phyloP scores from a whole-genome alignment of 768 basidiomycete genomes.

The Solioccasus polychromus region DNA sequence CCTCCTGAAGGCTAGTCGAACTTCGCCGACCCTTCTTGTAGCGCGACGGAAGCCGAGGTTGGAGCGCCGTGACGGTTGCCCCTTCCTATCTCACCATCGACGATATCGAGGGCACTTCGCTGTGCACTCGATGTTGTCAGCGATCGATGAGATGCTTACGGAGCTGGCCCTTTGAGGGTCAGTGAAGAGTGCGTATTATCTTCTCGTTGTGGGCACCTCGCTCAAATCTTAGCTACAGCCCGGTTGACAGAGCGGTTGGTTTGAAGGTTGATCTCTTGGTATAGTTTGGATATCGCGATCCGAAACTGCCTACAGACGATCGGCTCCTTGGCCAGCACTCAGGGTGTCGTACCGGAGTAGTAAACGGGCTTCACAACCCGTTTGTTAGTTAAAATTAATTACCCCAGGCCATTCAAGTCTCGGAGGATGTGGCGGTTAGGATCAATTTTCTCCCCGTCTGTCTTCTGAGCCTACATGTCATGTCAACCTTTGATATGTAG shows the following conservation, averaged over 20 bases:
- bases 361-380: constrained; percentile 27
- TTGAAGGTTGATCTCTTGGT: not conserved
- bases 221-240: constrained; percentile 8
- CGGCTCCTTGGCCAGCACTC: too few species aligned
- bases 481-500: constrained; percentile 35
- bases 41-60: constrained; percentile 14
- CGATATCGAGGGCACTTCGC: constrained; percentile 5
- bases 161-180: constrained; percentile 21
- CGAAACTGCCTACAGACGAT: constrained; percentile 3
- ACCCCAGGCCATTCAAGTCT: constrained; percentile 36
- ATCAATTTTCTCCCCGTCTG: not conserved
- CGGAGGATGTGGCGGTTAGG: constrained; percentile 12
- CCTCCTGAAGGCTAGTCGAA: constrained; percentile 8
- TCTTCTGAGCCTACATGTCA: constrained; percentile 32
- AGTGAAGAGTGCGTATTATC: constrained; percentile 15
- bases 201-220: rapidly evolving
- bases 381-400: constrained; percentile 34
- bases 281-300: constrained; percentile 1
- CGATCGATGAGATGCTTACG: constrained; percentile 19
- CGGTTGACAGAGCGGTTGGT: constrained; percentile 12
- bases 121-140: constrained; percentile 4
- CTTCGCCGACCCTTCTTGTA: not conserved
- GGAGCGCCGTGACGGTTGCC: constrained; percentile 14
- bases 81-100: constrained; percentile 11
- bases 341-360: too few species aligned